These are phyloP conservation scores for Helianthus annuus DNA, from an alignment of 129 eudicot species.

Conservation along the genomic window DNA sequence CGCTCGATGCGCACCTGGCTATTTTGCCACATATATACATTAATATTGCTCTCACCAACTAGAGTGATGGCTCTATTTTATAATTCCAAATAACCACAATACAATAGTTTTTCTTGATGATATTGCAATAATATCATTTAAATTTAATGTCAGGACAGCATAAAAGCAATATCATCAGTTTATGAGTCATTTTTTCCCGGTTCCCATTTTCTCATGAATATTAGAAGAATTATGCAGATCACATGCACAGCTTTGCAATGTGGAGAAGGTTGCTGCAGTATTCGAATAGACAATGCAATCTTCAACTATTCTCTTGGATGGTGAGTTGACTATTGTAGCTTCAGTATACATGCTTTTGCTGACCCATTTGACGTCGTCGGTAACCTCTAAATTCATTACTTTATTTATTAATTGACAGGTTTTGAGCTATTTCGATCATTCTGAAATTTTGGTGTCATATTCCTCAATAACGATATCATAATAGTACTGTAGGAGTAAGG, in stretches of 20 bases:
- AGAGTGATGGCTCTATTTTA: no score
- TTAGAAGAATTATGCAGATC: conserved; percentile 80
- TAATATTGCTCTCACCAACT: no score
- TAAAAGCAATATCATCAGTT: conserved; percentile 56
- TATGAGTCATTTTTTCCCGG: conserved; percentile 27
- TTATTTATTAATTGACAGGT: neutral
- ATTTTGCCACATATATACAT: no score
- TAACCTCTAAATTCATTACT: conserved; percentile 33
- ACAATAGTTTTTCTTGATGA: conserved; percentile 12
- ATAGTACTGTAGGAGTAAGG: no score
- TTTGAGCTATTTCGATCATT: neutral
- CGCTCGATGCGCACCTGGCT: no score
- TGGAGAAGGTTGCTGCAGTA: conserved; percentile 47
- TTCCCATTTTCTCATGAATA: conserved; percentile 80
- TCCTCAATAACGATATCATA: no score
- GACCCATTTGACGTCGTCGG: conserved; percentile 81
- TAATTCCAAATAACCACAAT: neutral
- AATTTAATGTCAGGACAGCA: conserved; percentile 42
- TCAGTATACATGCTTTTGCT: conserved; percentile 55
- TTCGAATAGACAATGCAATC: conserved; percentile 64
- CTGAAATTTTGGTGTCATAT: no score
- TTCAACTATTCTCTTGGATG: conserved; percentile 66
- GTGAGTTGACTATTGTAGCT: conserved; percentile 86
- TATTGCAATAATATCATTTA: conserved; percentile 10
- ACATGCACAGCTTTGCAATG: conserved; percentile 53